Conservation (phyloP, 2,329 filamentous ascomycete genomes). For the Blastomyces parvus region DNA sequence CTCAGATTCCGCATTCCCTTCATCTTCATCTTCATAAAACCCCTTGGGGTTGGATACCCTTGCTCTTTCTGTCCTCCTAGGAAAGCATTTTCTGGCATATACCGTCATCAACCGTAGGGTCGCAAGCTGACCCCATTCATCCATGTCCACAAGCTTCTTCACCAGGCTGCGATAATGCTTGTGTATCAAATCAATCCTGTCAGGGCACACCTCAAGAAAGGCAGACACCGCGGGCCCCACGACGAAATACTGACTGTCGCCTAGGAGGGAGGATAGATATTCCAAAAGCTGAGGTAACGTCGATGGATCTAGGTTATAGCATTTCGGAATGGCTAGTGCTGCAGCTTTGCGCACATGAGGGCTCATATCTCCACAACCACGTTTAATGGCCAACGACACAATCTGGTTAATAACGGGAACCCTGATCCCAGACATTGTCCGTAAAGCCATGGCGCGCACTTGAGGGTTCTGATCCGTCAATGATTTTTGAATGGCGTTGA, state of each 20-base stretch:
- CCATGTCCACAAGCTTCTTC: slow-evolving; percentile 94
- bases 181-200: slow-evolving; percentile 79
- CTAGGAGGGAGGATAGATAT: slow-evolving; percentile 66
- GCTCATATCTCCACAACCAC: slow-evolving; percentile 87
- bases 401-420: slow-evolving; percentile 98
- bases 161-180: slow-evolving; percentile 77
- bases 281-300: slow-evolving; percentile 79
- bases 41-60: slow-evolving; percentile 53
- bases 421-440: slow-evolving; percentile 95
- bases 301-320: slow-evolving; percentile 78
- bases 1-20: slow-evolving; percentile 35
- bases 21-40: slow-evolving; percentile 67
- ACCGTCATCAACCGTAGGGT: slow-evolving; percentile 70
- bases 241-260: slow-evolving; percentile 94
- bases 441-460: slow-evolving; percentile 80
- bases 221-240: slow-evolving; percentile 84
- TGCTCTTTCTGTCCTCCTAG: slow-evolving; percentile 52
- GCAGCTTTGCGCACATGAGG: slow-evolving; percentile 87
- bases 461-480: slow-evolving; percentile 86
- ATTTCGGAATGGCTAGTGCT: slow-evolving; percentile 89
- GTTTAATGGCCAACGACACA: slow-evolving; percentile 89
- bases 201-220: slow-evolving; percentile 81
- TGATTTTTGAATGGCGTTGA: slow-evolving; percentile 98
- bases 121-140: slow-evolving; percentile 92
- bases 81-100: slow-evolving; percentile 84